These are phyloP conservation scores for Phalaenopsis hybrid DNA, from an alignment of 116 monocot species.

Conservation along the genomic window DNA sequence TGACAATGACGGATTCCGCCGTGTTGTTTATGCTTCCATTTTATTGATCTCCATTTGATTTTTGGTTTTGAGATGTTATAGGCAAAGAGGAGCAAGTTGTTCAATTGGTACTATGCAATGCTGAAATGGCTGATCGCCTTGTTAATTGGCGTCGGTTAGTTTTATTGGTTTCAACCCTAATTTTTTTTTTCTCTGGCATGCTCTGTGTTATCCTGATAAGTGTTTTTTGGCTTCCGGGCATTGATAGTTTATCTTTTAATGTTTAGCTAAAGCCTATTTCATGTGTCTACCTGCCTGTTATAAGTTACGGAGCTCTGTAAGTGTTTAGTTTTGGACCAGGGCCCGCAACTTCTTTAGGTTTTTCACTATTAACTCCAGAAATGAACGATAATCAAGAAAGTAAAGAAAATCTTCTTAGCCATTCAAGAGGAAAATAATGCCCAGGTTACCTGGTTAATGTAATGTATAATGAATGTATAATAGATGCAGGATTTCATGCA, in stretches of 20 bases:
- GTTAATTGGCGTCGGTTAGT: constrained; percentile 84
- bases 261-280: not conserved
- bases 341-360: not conserved
- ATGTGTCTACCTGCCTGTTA: not conserved
- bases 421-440: too few species aligned
- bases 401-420: too few species aligned
- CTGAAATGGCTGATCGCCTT: constrained; percentile 86
- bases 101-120: constrained; percentile 67
- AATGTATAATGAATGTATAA: not conserved
- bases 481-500: not conserved
- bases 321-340: not conserved
- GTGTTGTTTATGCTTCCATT: constrained; percentile 3
- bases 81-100: constrained; percentile 82
- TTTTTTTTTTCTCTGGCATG: not conserved
- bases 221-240: not conserved
- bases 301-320: not conserved
- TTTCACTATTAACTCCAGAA: not conserved
- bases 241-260: not conserved
- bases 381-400: not conserved
- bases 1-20: not conserved
- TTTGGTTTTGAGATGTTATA: constrained; percentile 15
- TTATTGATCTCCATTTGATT: not conserved
- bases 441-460: too few species aligned
- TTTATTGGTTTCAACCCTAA: not conserved
- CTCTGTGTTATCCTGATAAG: not conserved